These are phyloP conservation scores for Vigna mungo DNA, from an alignment of 306 rosid species.

Conservation along the genomic window DNA sequence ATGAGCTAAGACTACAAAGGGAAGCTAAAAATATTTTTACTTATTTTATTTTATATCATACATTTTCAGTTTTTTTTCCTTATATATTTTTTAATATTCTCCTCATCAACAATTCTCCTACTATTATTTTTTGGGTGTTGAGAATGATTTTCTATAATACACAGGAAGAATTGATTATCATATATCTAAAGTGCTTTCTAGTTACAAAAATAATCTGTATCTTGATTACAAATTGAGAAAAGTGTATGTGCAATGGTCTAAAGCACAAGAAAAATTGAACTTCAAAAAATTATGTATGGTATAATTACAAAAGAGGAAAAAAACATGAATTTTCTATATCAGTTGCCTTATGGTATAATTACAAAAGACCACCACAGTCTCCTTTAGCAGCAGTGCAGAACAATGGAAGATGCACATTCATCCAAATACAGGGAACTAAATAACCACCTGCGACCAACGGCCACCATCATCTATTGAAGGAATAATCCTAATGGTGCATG, in stretches of 20 bases:
- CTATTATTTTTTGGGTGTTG: too few relatives aligned
- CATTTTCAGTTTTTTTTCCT: too few relatives aligned
- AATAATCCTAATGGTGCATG: conserved; percentile 25
- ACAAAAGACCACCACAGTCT: conserved; percentile 42
- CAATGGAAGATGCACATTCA: conserved; percentile 25
- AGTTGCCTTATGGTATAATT: conserved; percentile 41
- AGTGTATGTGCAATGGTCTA: neutral
- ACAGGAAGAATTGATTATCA: neutral
- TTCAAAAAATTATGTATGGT: neutral
- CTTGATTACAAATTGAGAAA: conserved; percentile 38
- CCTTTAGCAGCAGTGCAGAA: conserved; percentile 33
- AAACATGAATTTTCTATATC: conserved; percentile 32
- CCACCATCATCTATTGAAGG: conserved; percentile 26
- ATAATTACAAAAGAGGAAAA: conserved; percentile 13
- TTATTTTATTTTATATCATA: too few relatives aligned
- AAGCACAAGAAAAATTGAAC: conserved; percentile 24
- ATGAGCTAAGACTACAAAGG: too few relatives aligned
- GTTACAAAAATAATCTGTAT: conserved; percentile 32
- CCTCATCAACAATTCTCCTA: too few relatives aligned
- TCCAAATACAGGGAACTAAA: conserved; percentile 29
- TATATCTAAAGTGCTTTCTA: conserved; percentile 8
- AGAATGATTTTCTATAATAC: conserved; percentile 13
- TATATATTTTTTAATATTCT: too few relatives aligned
- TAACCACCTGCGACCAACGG: neutral
- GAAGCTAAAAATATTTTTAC: too few relatives aligned